Percentiles rank a stretch among this genome's conserved stretches.
phyloP scores from a whole-genome alignment of 78 protist species.

The Emiliania huxleyi region DNA sequence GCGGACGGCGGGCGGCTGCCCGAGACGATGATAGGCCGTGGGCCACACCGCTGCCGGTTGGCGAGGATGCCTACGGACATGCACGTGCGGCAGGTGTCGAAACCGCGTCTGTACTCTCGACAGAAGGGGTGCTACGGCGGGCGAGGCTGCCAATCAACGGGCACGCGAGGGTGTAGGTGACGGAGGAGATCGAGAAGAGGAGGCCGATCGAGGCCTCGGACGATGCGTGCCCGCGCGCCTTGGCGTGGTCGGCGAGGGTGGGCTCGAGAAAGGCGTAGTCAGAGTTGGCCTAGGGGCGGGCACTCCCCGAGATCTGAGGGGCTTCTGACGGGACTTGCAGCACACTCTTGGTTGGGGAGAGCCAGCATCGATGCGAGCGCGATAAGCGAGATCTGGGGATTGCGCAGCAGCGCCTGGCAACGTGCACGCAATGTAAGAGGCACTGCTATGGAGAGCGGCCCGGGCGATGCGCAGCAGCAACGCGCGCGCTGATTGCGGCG shows the following conservation, averaged over 20 bases:
- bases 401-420: not conserved
- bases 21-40: not conserved
- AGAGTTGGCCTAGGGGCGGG: too few relatives aligned
- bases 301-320: too few relatives aligned
- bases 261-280: slow-evolving; percentile 26
- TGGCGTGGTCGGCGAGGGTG: not conserved
- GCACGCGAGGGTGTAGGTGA: not conserved
- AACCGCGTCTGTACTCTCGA: too few relatives aligned
- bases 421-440: too few relatives aligned
- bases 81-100: too few relatives aligned
- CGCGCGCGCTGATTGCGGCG: too few relatives aligned
- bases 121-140: too few relatives aligned
- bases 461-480: not conserved
- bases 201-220: not conserved
- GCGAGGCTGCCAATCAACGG: not conserved
- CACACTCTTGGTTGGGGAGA: too few relatives aligned
- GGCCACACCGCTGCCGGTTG: not conserved
- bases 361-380: not conserved
- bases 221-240: not conserved
- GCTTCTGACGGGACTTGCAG: too few relatives aligned
- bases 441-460: too few relatives aligned
- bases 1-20: not conserved
- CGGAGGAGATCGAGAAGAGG: not conserved
- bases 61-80: too few relatives aligned
- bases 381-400: not conserved